Base-by-base conservation (phyloP, 495 filamentous ascomycete genomes). In the Barbatosphaeria neglecta region DNA sequence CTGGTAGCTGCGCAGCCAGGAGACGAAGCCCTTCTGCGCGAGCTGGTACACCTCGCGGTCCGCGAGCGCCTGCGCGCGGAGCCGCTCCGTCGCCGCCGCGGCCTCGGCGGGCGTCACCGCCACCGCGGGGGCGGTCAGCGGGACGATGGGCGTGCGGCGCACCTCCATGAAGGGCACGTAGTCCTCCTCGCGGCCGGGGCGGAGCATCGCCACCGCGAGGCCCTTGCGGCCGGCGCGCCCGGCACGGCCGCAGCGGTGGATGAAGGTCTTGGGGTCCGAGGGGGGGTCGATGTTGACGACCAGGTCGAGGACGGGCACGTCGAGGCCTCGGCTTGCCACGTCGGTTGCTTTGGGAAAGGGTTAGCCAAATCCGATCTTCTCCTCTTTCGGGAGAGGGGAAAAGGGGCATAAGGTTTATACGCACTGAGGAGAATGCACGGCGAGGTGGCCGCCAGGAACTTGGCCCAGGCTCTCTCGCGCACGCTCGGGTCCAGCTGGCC, bases 281-380 rank as follows among this genome's bases (percentile, higher is more conserved):
- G 92, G 92, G 0, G 90, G 83, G 56, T 98, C 92, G 42, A 96
- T 72, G 60, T 97, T 90, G 3, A 96, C 74, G 24, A 97, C 90
- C 6, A 97, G 76, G 63, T 98, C 93, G 27, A 96, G 88, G 47
- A 87, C 83, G 1, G 93, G 92, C 50, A 98, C 94, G 56, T 98
- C 92, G 15, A 98, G 78, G 24, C 90, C 90, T 41, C 89, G 76
- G 20, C 89, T 85, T 11, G 86, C 67, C 25, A 73, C 58, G 50
- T 75, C 67, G 45, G 70, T 71, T 0, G 59, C 37, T 39, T 9
- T 37, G 28, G 28, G 28, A 33, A 16, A 37, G 13, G 18, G 22
- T n/a, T 15, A 43, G 40, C 22, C n/a, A 27, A 15, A 5, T 9
- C 20, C 19, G 7, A 6, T 11, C 3, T 22, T 15, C 13, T 5